Evolutionary conservation across 208 protist species (phyloP), one percentile per base, ranked within the genome.

Genomic region (Acanthamoeba healyi): DNA sequence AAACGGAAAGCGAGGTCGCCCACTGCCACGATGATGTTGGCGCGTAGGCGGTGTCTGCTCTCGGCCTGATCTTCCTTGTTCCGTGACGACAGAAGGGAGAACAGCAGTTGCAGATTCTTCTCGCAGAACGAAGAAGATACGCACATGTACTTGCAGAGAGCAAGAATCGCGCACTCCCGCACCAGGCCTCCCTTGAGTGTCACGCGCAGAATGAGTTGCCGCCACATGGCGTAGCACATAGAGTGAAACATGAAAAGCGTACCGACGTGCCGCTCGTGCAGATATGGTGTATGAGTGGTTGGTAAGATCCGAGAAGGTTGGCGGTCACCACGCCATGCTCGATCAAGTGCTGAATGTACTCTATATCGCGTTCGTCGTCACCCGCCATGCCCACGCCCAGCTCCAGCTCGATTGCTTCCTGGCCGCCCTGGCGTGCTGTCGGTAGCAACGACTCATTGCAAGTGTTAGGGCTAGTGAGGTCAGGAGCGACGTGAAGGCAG

Each of bases 1-100:
- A 97, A 98, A 72, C 98, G 94, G 84, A 96, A 96, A n/a, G 94
- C 92, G 2, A 98, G 74, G 92, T 98, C 98, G 40, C 98, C 97
- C 19, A 98, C 42, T 15, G 82, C 65, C 51, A 98, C 95, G 58
- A 97, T 90, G 70, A 98, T 96, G 88, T 98, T 98, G 46, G 91
- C 89, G 26, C 97, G 77, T 12, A 98, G 65, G 72, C 72, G 24
- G 1, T n/a, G 29, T 38, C 65, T 51, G 7, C 19, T n/a, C 9
- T 67, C 77, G 4, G 36, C 12, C 3, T 12, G n/a, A 22, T 42
- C 56, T 1, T 77, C 40, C 51, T 26, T 77, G 7, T 0, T 4
- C 54, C 7, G 63, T 1, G 32, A 79, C 87, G 12, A 49, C 0
- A 97, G 79, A 0, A 97, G 17, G 0, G 97, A 97, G 49, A 98